Evolutionary conservation across 345 rosid species (phyloP), one percentile per base, ranked within the genome.

Genomic region (Litchi chinensis): DNA sequence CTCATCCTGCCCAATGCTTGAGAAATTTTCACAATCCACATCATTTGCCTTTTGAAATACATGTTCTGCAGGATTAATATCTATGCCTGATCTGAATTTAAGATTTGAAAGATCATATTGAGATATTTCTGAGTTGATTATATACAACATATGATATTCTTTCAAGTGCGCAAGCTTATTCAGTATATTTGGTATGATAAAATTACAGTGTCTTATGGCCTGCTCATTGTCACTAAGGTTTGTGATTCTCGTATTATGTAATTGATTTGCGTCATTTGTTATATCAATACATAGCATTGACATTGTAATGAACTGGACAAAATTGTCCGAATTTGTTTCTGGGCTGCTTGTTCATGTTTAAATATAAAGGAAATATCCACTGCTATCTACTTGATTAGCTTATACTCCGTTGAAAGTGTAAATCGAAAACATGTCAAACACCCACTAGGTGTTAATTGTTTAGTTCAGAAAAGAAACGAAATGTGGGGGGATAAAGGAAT

Each of bases 41-140:
- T 65, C 66, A 10, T 71, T 72, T 65, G 18, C 37, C 26, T 10
- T 39, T 16, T 39, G 22, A 26, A 18, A 43, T 22, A 77, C 50
- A 64, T 66, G 71, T 79, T 85, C 50, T 81, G 78, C 92, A 94
- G 97, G 97, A 77, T 68, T 95, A 84, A 96, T 96, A 86, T 80
- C 94, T 54, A 89, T 94, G 82, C 91, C 95, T 65, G 94, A 89
- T 86, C 91, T 95, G 70, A 93, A 93, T 84, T 80, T 90, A 76
- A 82, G 85, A 83, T 92, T 95, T 87, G 99, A 95, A 86, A 87
- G 77, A 71, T 81, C 89, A 39, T 95, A 98, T 85, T 87, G 99
- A 65, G 70, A 88, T 73, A 91, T 91, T 81, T 32, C 3, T 32
- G 37, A 91, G 86, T 89, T 92, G 28, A 91, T 95, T 68, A 90